Base-by-base conservation (phyloP, 306 rosid genomes). In the Arachis stenosperma region DNA sequence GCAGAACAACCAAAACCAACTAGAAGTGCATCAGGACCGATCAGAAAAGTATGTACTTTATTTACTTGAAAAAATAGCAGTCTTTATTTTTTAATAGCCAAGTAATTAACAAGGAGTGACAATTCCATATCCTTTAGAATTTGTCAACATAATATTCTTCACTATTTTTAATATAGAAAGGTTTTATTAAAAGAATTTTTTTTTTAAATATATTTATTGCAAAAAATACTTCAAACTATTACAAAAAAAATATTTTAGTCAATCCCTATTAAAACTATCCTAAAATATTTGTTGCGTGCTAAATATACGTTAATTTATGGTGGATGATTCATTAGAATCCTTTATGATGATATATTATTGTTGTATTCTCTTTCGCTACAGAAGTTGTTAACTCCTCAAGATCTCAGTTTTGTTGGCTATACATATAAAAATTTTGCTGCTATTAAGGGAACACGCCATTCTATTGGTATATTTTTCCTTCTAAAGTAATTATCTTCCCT, bases 321-420 rank as follows among this genome's bases (percentile, higher is more conserved):
- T 70, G 71, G 27, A 36, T 53, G 66, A 30, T 12, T 59, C 29
- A n/a, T 61, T 54, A 33, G 58, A n/a, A 9, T 65, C 48, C 43
- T 70, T 41, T 76, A 37, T 50, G 27, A 22, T 22, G 27, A 22
- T 22, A 22, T 22, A 22, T 22, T 22, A 1, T 22, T 22, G 27
- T 22, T 1, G 1, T 65, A 66, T 48, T 57, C 36, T 57, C 59
- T 51, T 74, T 70, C 46, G 76, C 64, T 36, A 56, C 83, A 93
- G 98, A 89, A 59, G 79, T 73, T 87, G 78, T 50, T 93, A 86
- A 89, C 92, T 82, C 77, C 96, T 55, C 88, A 89, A 81, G 97
- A 93, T 89, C 94, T 93, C 66, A 93, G 81, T 84, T 93, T 93
- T 81, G 98, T 93, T 84, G 98, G 98, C 62, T 93, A 93, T 82